Evolutionary conservation across 169 alveolate species (phyloP).

Genomic region (Eimeria mitis): DNA sequence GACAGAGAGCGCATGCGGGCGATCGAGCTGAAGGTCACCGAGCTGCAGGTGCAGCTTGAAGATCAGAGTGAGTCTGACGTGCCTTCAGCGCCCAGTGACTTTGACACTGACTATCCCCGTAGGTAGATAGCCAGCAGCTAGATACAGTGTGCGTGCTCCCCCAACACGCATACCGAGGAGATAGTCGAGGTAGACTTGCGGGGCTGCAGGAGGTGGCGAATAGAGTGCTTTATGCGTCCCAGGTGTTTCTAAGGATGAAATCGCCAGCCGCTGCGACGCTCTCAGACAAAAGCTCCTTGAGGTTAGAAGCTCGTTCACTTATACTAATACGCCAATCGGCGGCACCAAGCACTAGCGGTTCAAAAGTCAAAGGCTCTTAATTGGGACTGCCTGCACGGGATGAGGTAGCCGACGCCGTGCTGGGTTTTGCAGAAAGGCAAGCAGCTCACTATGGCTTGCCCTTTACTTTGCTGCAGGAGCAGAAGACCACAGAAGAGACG

Average conservation of each 20-base stretch:
- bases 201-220: background rate
- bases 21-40: slow-evolving; percentile 76
- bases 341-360: background rate
- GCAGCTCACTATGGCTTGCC: background rate
- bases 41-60: slow-evolving; percentile 74
- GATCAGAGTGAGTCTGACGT: slow-evolving; percentile 30
- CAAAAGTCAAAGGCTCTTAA: background rate
- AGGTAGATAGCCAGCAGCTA: background rate
- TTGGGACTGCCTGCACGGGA: background rate
- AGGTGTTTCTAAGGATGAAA: slow-evolving; percentile 58
- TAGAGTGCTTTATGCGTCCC: background rate
- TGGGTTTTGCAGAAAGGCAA: background rate
- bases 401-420: background rate
- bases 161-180: background rate
- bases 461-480: slow-evolving; percentile 49
- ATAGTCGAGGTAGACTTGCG: no score
- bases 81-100: background rate
- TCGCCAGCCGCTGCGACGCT: slow-evolving; percentile 74
- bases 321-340: background rate
- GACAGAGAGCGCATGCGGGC: slow-evolving; percentile 74
- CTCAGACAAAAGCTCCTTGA: slow-evolving; percentile 66
- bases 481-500: slow-evolving; percentile 37
- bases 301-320: slow-evolving; percentile 1
- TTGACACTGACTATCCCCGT: background rate
- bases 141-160: background rate